Base-by-base conservation (phyloP, 352 stramenopile genomes). In the Phytopythium ostracodes region DNA sequence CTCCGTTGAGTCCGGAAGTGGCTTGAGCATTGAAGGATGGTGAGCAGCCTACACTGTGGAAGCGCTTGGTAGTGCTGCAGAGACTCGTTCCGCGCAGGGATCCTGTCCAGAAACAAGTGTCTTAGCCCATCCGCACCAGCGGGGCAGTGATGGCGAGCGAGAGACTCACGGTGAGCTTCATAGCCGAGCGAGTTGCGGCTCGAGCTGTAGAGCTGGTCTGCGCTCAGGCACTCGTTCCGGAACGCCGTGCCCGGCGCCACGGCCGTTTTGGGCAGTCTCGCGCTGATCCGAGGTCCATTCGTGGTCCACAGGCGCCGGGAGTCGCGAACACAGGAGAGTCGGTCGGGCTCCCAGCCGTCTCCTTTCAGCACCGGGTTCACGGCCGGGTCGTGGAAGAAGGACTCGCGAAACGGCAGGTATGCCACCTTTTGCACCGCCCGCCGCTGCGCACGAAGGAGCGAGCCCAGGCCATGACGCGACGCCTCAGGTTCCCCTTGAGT, bases 171-270 rank as follows among this genome's bases (percentile, higher is more conserved):
- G 47, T 87, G 73, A 20, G 84, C 82, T 43, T 90, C 76, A 49
- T 91, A 90, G 22, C 82, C 82, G 15, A 91, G 56, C 0, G 78
- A 76, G 35, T 80, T 71, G 38, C 58, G 69, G 38, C 67, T 88
- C 15, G 76, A 81, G 67, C 78, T 91, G 60, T 91, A 91, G 24
- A 91, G 75, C 38, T 81, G 75, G 60, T 91, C 82, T 17, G 76
- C 66, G 57, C 79, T 88, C 1, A 77, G 54, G 38, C 74, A 83
- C 25, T 86, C 70, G 70, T 88, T 89, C 36, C 67, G 71, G 47
- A 91, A 91, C 1, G 82, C 82, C 6, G 82, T 87, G 20, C 82
- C 82, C 2, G 78, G 78, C 33, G 75, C 70, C 20, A 81, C 75
- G 0, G 68, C 73, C 0, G 82, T 90, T 68, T 77, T 87, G n/a